Base-by-base conservation (phyloP, 2,329 filamentous ascomycete genomes). In the Davidsoniella neocaledoniae region DNA sequence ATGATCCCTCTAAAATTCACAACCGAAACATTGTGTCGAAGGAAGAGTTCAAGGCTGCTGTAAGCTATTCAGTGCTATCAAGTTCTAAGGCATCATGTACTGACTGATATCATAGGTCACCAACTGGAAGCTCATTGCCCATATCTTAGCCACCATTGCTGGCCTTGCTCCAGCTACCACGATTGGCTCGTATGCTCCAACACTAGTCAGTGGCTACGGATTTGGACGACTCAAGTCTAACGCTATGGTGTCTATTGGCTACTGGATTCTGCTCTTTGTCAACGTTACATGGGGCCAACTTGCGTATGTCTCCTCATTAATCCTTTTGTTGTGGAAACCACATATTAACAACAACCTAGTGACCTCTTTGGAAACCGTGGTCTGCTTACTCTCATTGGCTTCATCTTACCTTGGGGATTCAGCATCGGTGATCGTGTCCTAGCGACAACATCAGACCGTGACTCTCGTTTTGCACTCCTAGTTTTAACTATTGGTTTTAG, bases 91-190 rank as follows among this genome's bases (percentile, higher is more conserved):
- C 40, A 29, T 21, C 47, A 50, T 43, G 47, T 19, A 29, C 36
- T 21, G 49, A 47, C 21, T 21, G 21, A 21, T 14, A 8, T 9
- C 12, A 38, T 6, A 65, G 60, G 56, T 65, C 14, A 63, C 62
- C 12, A 66, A 66, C 55, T 65, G 62, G 63, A 59, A 54, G 17
- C 57, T 66, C 5, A 53, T 65, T 6, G 59, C 63, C 3, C 64
- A 66, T 43, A 38, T 65, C 33, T 42, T 62, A 2, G 58, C 55
- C 23, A 63, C 61, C 1, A 57, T 64, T 36, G 38, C 49, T 6
- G 58, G 58, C 36, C 55, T 64, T 7, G 57, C 62, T 1, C 61
- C 62, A 0, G 56, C 59, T 1, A 54, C 56, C 1, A 56, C 59
- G 2, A 51, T 64, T 46, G 53, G 54, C 19, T 55, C 60, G 0